phyloP scores from a whole-genome alignment of 2,329 filamentous ascomycete genomes.

The Furcasterigmium furcatum region DNA sequence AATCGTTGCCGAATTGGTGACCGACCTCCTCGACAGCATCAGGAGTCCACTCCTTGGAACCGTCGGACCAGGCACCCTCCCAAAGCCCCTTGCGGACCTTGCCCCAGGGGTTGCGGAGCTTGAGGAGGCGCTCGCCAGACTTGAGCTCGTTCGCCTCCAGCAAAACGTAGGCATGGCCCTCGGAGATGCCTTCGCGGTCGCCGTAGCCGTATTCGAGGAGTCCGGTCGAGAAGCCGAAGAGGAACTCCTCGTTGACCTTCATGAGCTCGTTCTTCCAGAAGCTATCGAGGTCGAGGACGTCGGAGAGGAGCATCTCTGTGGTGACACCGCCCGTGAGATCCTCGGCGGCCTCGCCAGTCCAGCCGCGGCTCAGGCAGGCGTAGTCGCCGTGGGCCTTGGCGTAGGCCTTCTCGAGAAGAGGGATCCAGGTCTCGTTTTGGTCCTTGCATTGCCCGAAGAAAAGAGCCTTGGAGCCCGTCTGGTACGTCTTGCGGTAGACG shows the following conservation, averaged over 20 bases:
- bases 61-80: conserved; percentile 59
- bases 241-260: conserved; percentile 76
- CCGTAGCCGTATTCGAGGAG: conserved; percentile 62
- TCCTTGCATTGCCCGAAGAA: conserved; percentile 76
- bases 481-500: conserved; percentile 67
- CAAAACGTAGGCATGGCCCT: conserved; percentile 59
- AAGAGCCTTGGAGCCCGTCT: conserved; percentile 72
- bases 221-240: conserved; percentile 69
- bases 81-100: conserved; percentile 54
- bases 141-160: conserved; percentile 53
- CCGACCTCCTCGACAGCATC: conserved; percentile 54
- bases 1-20: conserved; percentile 59
- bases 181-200: conserved; percentile 53
- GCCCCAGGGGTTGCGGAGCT: conserved; percentile 60
- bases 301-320: conserved; percentile 63
- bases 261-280: conserved; percentile 83
- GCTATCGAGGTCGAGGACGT: conserved; percentile 73
- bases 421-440: conserved; percentile 79
- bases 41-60: conserved; percentile 58
- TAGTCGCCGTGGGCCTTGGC: conserved; percentile 83
- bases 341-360: conserved; percentile 59
- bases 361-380: conserved; percentile 66
- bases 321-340: conserved; percentile 68
- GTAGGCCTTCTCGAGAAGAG: conserved; percentile 77
- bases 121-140: conserved; percentile 51